Evolutionary conservation across 495 filamentous ascomycete species (phyloP).

Genomic region (Aspergillus olivimuriae): DNA sequence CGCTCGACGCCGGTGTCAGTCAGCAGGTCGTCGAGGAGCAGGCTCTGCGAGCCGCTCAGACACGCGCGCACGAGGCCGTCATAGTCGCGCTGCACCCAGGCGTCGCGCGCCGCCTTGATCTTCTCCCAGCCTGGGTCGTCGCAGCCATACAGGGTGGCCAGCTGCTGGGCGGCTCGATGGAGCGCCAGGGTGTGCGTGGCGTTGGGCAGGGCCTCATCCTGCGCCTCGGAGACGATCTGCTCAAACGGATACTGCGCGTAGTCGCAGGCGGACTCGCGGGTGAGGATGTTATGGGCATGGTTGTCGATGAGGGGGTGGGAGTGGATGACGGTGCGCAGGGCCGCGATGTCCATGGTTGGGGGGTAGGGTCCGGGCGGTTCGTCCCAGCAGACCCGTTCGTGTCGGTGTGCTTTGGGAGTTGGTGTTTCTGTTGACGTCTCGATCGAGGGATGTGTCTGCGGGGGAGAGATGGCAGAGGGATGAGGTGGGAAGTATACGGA

Average conservation of each 20-base stretch:
- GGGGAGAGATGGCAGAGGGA: conserved; percentile 33
- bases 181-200: conserved; percentile 58
- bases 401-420: too few relatives aligned
- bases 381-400: too few relatives aligned
- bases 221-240: conserved; percentile 69
- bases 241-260: conserved; percentile 38
- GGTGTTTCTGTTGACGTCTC: too few relatives aligned
- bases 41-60: conserved; percentile 65
- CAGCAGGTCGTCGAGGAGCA: conserved; percentile 77
- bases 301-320: conserved; percentile 78
- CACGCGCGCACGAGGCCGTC: conserved; percentile 56
- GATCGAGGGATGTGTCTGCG: too few relatives aligned
- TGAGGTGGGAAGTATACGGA: conserved; percentile 13
- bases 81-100: conserved; percentile 48
- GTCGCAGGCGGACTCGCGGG: conserved; percentile 24
- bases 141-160: conserved; percentile 57
- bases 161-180: conserved; percentile 62
- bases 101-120: conserved; percentile 53
- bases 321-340: conserved; percentile 38
- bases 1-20: conserved; percentile 50
- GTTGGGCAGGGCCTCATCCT: conserved; percentile 57
- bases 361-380: too few relatives aligned
- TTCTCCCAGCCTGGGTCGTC: conserved; percentile 51
- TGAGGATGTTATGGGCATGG: conserved; percentile 77
- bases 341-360: too few relatives aligned